Conservation (phyloP, 1,284 basidiomycete species). For the Mycosarcoma maydis region DNA sequence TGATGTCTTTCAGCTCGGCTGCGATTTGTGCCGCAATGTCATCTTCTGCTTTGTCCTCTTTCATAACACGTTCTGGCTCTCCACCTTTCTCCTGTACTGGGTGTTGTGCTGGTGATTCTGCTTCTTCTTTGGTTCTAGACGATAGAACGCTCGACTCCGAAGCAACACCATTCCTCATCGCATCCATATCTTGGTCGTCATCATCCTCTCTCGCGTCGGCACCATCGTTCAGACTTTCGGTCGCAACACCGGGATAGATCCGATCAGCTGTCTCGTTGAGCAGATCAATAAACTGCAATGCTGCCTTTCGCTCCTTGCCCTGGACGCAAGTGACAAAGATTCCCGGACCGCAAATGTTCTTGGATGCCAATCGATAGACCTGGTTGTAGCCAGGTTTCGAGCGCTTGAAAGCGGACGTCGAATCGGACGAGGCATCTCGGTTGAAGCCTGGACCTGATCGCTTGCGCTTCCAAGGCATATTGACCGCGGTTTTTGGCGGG, state of each 20-base stretch:
- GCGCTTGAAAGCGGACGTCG: constrained; percentile 9
- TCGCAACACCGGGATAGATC: constrained; percentile 48
- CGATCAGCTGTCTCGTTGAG: constrained; percentile 55
- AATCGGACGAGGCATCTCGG: constrained; percentile 20
- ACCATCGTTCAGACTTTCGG: constrained; percentile 1
- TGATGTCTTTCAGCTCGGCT: constrained; percentile 52
- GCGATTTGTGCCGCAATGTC: constrained; percentile 62
- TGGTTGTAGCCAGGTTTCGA: constrained; percentile 30
- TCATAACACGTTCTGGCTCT: too few relatives aligned
- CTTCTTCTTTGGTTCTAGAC: neutral
- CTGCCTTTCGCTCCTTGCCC: constrained; percentile 60
- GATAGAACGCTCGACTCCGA: neutral
- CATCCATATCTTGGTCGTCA: constrained; percentile 46
- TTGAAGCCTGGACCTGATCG: constrained; percentile 36
- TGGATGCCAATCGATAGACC: constrained; percentile 29
- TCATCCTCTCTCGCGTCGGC: neutral
- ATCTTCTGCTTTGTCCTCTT: constrained; percentile 22
- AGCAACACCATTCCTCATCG: constrained; percentile 42
- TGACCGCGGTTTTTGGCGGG: neutral
- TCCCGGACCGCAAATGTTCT: constrained; percentile 48
- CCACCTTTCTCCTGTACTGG: neutral
- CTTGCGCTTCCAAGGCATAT: constrained; percentile 46
- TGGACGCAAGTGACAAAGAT: constrained; percentile 59
- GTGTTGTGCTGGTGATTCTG: neutral
- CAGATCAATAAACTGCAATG: constrained; percentile 55